Evolutionary conservation across 2,329 filamentous ascomycete species (phyloP), one percentile per base, ranked within the genome.

Genomic region (Aspergillus niger): DNA sequence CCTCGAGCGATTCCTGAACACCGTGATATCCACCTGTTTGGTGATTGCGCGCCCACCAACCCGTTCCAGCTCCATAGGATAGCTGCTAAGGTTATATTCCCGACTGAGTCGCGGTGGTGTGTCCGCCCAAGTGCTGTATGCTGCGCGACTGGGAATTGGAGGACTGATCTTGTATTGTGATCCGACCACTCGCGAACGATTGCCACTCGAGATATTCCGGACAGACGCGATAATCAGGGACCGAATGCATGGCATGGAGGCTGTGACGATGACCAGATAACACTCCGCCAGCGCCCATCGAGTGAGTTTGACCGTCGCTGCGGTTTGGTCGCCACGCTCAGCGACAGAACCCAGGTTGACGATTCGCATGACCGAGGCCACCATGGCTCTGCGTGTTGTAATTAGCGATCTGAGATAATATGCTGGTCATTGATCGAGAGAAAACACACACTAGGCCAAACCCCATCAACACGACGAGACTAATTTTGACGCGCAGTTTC

Each of bases 401-500:
- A 36, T 54, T 51, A 49, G 51, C 15, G 20, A 22, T 22, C 39
- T 13, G 20, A 30, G 20, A 13, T 20, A 5, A 22, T 11, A 3
- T 15, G 41, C 10, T 2, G 11, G 22, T 1, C 17, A 24, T 3
- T 44, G 1, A 3, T 28, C 11, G 10, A 30, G 5, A n/a, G 11
- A 22, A 44, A 15, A 64, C 72, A 61, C 49, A 75, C 73, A 75
- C 64, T 26, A 74, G 57, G 1, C 74, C 74, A 39, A 75, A 59
- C 8, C 72, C 67, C 8, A 76, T 63, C 1, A 75, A 62, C 22
- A 59, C 36, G 1, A 72, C 65, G 43, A 76, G 49, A 8, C 69
- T 68, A 10, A 76, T 28, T 51, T 74, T 76, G 32, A 74, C 68
- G 11, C 63, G 59, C 10, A 66, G 20, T n/a, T 67, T 66, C 47